These are phyloP conservation scores for Dryas drummondii DNA, from an alignment of 306 rosid species.

Conservation along the genomic window DNA sequence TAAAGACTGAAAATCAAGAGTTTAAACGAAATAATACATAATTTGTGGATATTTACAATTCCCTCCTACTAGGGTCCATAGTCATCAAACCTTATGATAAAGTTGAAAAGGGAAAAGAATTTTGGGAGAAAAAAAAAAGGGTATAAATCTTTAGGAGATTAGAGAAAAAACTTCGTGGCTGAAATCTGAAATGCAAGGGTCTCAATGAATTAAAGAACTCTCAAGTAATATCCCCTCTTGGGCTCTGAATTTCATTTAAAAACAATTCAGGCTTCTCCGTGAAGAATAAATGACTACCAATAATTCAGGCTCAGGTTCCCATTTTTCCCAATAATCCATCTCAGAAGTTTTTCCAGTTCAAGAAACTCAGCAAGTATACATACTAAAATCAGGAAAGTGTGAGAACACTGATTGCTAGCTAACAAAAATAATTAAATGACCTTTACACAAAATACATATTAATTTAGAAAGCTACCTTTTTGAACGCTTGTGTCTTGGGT, in stretches of 20 bases:
- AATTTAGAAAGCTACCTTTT: conserved; percentile 53
- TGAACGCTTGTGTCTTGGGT: conserved; percentile 70
- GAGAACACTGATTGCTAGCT: conserved; percentile 24
- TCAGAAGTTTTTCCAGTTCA: conserved; percentile 28
- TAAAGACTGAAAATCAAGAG: neutral
- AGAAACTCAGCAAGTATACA: conserved; percentile 4
- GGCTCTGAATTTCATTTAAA: conserved; percentile 13
- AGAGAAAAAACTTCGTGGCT: neutral
- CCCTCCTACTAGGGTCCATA: neutral
- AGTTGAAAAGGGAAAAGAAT: neutral
- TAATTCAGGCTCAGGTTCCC: conserved; percentile 36
- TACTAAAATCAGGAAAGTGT: conserved; percentile 17
- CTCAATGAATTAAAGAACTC: neutral
- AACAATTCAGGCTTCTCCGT: conserved; percentile 19
- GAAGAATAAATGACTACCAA: conserved; percentile 22
- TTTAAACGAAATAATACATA: too few species aligned
- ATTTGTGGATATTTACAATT: neutral
- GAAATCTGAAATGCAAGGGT: conserved; percentile 2
- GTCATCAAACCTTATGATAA: neutral
- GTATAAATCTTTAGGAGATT: neutral
- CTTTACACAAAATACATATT: conserved; percentile 18
- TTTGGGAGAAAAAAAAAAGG: neutral
- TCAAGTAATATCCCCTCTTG: conserved; percentile 21
- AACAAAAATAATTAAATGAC: conserved; percentile 28
- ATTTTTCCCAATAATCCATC: conserved; percentile 25